Conservation (phyloP, 108 stramenopile genomes). For the Phaeodactylum tricornutum region DNA sequence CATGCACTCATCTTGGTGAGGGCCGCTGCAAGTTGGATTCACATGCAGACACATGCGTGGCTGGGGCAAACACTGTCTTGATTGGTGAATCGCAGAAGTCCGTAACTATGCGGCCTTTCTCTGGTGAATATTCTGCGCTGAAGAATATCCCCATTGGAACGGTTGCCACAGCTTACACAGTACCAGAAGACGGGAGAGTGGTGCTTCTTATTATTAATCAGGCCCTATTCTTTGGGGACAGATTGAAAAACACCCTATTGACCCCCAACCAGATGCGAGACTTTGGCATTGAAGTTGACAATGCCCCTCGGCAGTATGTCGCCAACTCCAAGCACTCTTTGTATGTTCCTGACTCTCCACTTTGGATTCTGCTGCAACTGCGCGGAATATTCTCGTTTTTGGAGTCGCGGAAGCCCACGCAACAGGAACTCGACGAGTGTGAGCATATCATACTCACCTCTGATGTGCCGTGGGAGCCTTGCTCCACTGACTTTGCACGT, state of each 20-base stretch:
- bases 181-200: constrained; percentile 10
- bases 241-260: constrained; percentile 13
- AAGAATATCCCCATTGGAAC: constrained; percentile 20
- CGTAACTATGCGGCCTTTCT: constrained; percentile 4
- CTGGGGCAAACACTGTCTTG: constrained; percentile 9
- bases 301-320: neutral
- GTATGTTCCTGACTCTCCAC: neutral
- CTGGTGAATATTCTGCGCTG: neutral
- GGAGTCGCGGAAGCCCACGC: neutral
- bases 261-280: constrained; percentile 30
- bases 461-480: neutral
- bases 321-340: neutral
- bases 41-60: constrained; percentile 19
- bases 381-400: neutral
- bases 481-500: neutral
- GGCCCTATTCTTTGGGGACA: constrained; percentile 13
- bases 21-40: constrained; percentile 6
- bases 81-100: neutral
- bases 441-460: neutral
- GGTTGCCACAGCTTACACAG: constrained; percentile 14
- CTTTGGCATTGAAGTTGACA: constrained; percentile 6
- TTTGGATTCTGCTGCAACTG: neutral
- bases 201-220: constrained; percentile 18
- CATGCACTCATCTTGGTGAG: no score
- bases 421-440: neutral